Percentiles rank a stretch among this genome's conserved stretches.
Evolutionary conservation across 2,329 filamentous ascomycete genomes (phyloP).

Genomic region (Fusarium miscanthi): DNA sequence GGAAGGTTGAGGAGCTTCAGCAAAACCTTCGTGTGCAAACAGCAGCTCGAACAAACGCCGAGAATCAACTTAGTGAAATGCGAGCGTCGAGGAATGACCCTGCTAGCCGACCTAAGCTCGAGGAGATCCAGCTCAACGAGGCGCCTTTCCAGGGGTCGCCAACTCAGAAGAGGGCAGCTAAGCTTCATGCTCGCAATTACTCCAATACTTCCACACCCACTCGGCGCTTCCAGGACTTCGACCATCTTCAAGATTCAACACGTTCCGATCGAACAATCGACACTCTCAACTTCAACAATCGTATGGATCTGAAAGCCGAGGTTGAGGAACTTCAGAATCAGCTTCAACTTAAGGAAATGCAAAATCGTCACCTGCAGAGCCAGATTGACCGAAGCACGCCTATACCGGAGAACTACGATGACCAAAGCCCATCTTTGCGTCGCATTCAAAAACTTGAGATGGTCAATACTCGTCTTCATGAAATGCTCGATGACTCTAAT

Average conservation of each 20-base stretch:
- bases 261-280: slow-evolving; percentile 87
- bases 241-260: slow-evolving; percentile 74
- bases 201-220: slow-evolving; percentile 84
- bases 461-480: slow-evolving; percentile 90
- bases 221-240: slow-evolving; percentile 73
- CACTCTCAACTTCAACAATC: slow-evolving; percentile 83
- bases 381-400: slow-evolving; percentile 80
- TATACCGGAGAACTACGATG: slow-evolving; percentile 72
- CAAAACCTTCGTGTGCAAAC: slow-evolving; percentile 86
- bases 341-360: slow-evolving; percentile 93
- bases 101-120: slow-evolving; percentile 78
- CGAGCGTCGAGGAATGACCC: slow-evolving; percentile 78
- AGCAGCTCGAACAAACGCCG: slow-evolving; percentile 83
- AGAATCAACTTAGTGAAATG: slow-evolving; percentile 82
- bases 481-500: slow-evolving; percentile 92
- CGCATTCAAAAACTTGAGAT: slow-evolving; percentile 92
- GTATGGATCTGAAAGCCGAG: slow-evolving; percentile 90
- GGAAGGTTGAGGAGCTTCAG: slow-evolving; percentile 89
- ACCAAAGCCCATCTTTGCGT: slow-evolving; percentile 81
- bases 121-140: slow-evolving; percentile 89
- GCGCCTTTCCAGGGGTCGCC: slow-evolving; percentile 80
- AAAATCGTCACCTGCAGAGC: slow-evolving; percentile 90
- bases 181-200: slow-evolving; percentile 66
- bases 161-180: slow-evolving; percentile 71
- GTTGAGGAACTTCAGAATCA: slow-evolving; percentile 94